A percentile compares a stretch with the other conserved stretches of the same genome.
Evolutionary conservation across 305 asterid genomes (phyloP).

Genomic region (Solanum chacoense): DNA sequence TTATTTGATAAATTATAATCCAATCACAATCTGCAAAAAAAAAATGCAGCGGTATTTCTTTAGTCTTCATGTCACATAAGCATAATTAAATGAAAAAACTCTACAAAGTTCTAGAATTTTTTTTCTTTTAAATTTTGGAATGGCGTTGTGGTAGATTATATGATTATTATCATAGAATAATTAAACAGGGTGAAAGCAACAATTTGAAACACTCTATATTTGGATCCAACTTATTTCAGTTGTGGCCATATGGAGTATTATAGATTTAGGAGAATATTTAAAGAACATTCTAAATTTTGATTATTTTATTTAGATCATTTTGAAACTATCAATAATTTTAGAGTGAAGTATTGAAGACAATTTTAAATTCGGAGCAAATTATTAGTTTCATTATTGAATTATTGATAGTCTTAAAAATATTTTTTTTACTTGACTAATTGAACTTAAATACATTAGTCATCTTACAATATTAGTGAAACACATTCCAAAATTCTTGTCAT

Average conservation of each 20-base stretch:
- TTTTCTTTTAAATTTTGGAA: not conserved
- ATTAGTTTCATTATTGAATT: too few relatives aligned
- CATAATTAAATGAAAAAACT: not conserved
- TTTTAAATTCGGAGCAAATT: not conserved
- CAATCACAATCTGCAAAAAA: not conserved
- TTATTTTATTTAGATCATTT: too few relatives aligned
- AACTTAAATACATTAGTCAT: too few relatives aligned
- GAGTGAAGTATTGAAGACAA: not conserved
- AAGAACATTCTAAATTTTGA: not conserved
- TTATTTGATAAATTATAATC: too few relatives aligned
- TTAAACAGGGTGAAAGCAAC: not conserved
- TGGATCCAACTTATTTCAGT: not conserved
- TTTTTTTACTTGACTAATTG: not conserved
- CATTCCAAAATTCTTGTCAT: not conserved
- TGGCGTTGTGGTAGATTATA: not conserved
- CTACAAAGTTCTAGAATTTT: not conserved
- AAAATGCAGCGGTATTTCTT: not conserved
- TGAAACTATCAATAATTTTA: not conserved
- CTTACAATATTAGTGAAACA: not conserved
- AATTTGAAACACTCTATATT: not conserved
- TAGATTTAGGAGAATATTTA: not conserved
- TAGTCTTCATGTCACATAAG: not conserved
- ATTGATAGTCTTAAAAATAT: too few relatives aligned
- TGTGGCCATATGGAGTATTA: not conserved
- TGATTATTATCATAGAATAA: not conserved